Evolutionary conservation across 1,284 basidiomycete genomes (phyloP).

Genomic region (Leccinum pseudoinsigne): DNA sequence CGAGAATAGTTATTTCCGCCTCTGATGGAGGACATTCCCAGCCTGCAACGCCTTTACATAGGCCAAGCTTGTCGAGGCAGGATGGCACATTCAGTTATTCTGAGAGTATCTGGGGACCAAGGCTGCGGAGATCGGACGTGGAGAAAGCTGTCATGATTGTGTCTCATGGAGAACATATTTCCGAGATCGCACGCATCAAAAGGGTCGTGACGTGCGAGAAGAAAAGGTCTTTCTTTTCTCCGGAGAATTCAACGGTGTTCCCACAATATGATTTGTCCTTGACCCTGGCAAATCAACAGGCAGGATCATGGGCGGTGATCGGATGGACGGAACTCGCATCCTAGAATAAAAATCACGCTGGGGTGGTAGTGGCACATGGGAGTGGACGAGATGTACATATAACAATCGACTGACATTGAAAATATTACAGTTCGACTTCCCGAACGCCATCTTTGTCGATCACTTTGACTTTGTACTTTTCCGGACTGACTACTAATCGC

Average conservation of each 20-base stretch:
- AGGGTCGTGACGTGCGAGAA: conserved; percentile 49
- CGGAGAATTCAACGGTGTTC: neutral
- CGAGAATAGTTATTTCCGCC: conserved; percentile 14
- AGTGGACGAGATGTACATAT: conserved; percentile 10
- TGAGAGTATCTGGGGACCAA: conserved; percentile 57
- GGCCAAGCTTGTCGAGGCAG: conserved; percentile 42
- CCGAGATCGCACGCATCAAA: conserved; percentile 36
- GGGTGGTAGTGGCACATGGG: neutral
- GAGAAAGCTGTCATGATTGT: conserved; percentile 31
- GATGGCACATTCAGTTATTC: conserved; percentile 40
- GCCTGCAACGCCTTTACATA: conserved; percentile 43
- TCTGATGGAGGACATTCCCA: conserved; percentile 39
- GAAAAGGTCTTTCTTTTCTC: conserved; percentile 27
- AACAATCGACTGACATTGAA: neutral
- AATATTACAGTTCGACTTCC: conserved; percentile 63
- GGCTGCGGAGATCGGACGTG: conserved; percentile 41
- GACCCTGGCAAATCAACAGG: conserved; percentile 33
- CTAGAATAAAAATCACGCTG: conserved; percentile 21
- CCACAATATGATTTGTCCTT: neutral
- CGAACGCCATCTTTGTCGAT: conserved; percentile 90
- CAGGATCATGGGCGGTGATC: conserved; percentile 55
- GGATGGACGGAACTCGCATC: conserved; percentile 37
- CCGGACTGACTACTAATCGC: conserved; percentile 82
- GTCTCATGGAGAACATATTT: conserved; percentile 9
- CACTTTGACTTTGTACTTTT: conserved; percentile 85